phyloP scores from a whole-genome alignment of 805 yeast genomes.

The Ogataea corticis region DNA sequence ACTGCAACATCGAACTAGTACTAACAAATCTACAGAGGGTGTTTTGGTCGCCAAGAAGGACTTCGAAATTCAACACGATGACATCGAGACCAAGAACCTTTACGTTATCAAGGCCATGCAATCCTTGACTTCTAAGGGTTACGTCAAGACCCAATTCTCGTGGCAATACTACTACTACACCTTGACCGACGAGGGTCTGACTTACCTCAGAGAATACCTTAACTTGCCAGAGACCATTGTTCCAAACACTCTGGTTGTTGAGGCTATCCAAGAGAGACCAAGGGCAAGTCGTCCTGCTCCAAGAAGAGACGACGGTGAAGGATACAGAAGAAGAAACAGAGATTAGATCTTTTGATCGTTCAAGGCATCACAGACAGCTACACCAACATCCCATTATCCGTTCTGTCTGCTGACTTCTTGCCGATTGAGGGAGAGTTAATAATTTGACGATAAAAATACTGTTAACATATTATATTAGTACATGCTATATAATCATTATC shows the following conservation, averaged over 20 bases:
- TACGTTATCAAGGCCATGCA: constrained; percentile 98
- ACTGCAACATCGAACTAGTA: no score
- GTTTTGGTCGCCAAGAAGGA: constrained; percentile 99
- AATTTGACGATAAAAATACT: constrained; percentile 8
- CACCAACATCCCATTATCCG: constrained; percentile 9
- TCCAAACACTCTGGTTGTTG: constrained; percentile 97
- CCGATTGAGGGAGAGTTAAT: constrained; percentile 6
- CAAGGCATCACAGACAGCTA: constrained; percentile 1
- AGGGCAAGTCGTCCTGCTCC: constrained; percentile 44
- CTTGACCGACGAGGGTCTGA: constrained; percentile 99
- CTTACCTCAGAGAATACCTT: constrained; percentile 96
- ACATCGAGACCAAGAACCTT: constrained; percentile 96
- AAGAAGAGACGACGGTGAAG: constrained; percentile 54
- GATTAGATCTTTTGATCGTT: constrained; percentile 29
- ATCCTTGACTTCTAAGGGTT: constrained; percentile 98
- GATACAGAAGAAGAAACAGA: constrained; percentile 63
- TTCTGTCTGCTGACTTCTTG: constrained; percentile 6
- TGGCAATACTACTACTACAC: constrained; percentile 99
- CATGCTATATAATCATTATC: constrained; percentile 15
- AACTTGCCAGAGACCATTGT: constrained; percentile 98
- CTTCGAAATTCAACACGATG: constrained; percentile 97
- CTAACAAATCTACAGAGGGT: constrained; percentile 67
- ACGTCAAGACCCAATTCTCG: constrained; percentile 99
- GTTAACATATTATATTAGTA: constrained; percentile 8
- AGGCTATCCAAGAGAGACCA: constrained; percentile 79